phyloP scores from a whole-genome alignment of 257 asterid species.

The Euphrasia confusa region DNA sequence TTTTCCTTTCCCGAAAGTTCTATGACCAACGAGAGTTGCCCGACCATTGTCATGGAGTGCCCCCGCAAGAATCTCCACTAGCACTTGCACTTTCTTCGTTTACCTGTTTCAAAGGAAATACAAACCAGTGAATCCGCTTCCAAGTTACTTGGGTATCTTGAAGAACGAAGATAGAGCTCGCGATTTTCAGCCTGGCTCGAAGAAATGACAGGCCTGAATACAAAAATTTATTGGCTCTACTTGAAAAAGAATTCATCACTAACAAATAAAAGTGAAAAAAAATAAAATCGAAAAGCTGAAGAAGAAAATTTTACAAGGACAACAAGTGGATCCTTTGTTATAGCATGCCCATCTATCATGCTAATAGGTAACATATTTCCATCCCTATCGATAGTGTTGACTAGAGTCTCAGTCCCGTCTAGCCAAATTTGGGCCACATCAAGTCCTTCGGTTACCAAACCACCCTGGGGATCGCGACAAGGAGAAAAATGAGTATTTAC shows the following conservation, averaged over 20 bases:
- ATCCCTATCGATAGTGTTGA: slow-evolving; percentile 78
- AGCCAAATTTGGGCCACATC: slow-evolving; percentile 97
- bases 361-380: slow-evolving; percentile 73
- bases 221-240: too few relatives aligned
- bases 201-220: too few relatives aligned
- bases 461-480: slow-evolving; percentile 52
- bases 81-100: slow-evolving; percentile 97
- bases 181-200: too few relatives aligned
- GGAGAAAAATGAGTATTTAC: slow-evolving; percentile 13
- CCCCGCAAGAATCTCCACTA: slow-evolving; percentile 94
- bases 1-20: slow-evolving; percentile 90
- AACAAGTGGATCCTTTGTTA: slow-evolving; percentile 83
- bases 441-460: slow-evolving; percentile 86
- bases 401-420: slow-evolving; percentile 83
- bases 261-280: not conserved
- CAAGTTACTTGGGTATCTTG: not conserved
- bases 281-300: not conserved
- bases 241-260: not conserved
- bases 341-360: slow-evolving; percentile 76
- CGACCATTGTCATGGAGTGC: slow-evolving; percentile 95
- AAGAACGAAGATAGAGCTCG: too few relatives aligned
- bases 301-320: slow-evolving; percentile 60
- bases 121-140: slow-evolving; percentile 2
- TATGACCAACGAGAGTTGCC: slow-evolving; percentile 79
- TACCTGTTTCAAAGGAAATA: slow-evolving; percentile 40